phyloP scores from a whole-genome alignment of 495 filamentous ascomycete genomes.

The Aspergillus biplanus region DNA sequence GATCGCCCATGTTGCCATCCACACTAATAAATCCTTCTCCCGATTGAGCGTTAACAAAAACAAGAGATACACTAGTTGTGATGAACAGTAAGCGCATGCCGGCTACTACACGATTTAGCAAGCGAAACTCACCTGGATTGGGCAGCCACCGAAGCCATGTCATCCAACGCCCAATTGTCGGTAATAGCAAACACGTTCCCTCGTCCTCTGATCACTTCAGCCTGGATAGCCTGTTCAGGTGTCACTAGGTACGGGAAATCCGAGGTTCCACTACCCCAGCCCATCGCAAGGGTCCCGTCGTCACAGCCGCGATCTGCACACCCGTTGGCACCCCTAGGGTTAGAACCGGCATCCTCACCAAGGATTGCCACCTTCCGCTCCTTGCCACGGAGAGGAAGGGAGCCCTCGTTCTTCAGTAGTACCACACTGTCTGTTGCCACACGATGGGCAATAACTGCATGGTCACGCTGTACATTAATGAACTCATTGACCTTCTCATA shows the following conservation, averaged over 20 bases:
- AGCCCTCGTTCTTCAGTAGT: slow-evolving; percentile 82
- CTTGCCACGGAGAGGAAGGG: slow-evolving; percentile 74
- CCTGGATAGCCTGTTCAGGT: slow-evolving; percentile 83
- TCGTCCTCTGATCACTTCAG: slow-evolving; percentile 62
- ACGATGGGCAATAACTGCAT: slow-evolving; percentile 70
- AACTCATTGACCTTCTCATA: slow-evolving; percentile 78
- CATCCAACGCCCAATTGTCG: slow-evolving; percentile 68
- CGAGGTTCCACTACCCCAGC: slow-evolving; percentile 88
- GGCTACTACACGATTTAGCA: not conserved
- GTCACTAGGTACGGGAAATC: slow-evolving; percentile 93
- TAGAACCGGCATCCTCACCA: slow-evolving; percentile 82
- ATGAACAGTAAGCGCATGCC: slow-evolving; percentile 9
- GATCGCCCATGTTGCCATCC: slow-evolving; percentile 85
- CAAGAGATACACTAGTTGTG: slow-evolving; percentile 64
- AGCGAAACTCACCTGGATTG: slow-evolving; percentile 52
- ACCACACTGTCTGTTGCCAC: slow-evolving; percentile 79
- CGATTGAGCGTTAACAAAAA: slow-evolving; percentile 86
- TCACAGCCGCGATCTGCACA: slow-evolving; percentile 83
- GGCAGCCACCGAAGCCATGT: slow-evolving; percentile 63
- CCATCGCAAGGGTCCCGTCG: slow-evolving; percentile 88
- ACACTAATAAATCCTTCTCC: slow-evolving; percentile 87
- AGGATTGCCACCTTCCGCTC: slow-evolving; percentile 81
- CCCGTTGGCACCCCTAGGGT: slow-evolving; percentile 80
- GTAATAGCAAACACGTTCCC: slow-evolving; percentile 69
- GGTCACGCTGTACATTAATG: slow-evolving; percentile 80